These are phyloP conservation scores for Cladobotryum mycophilum DNA, from an alignment of 2,329 filamentous ascomycete species.

Conservation along the genomic window DNA sequence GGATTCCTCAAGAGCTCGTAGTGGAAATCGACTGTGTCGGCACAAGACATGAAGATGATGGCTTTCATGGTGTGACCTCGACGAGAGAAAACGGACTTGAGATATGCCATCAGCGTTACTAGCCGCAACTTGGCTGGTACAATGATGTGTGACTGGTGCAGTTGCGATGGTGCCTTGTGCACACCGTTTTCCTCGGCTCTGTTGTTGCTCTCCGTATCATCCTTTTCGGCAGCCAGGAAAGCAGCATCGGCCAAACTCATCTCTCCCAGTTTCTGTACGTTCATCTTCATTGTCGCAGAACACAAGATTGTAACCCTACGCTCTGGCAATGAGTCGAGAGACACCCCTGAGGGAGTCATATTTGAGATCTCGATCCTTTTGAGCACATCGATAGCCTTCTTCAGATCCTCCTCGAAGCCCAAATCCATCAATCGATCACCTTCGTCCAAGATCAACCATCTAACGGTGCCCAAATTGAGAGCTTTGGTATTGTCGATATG, in stretches of 20 bases:
- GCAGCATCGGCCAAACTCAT: constrained; percentile 91
- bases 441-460: constrained; percentile 93
- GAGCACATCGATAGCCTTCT: constrained; percentile 75
- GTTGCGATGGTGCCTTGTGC: constrained; percentile 76
- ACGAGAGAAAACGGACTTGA: constrained; percentile 82
- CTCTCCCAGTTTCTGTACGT: constrained; percentile 86
- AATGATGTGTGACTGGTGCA: constrained; percentile 87
- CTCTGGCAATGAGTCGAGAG: constrained; percentile 60
- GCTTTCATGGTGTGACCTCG: constrained; percentile 93
- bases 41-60: constrained; percentile 94
- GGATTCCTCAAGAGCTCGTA: constrained; percentile 67
- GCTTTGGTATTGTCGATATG: constrained; percentile 90
- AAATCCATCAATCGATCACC: constrained; percentile 98
- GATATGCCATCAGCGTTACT: constrained; percentile 75
- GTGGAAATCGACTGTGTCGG: constrained; percentile 95
- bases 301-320: constrained; percentile 83
- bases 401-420: constrained; percentile 91
- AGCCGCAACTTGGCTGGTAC: constrained; percentile 85
- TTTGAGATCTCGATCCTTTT: constrained; percentile 56
- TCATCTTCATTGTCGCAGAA: constrained; percentile 97
- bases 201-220: constrained; percentile 40
- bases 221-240: constrained; percentile 67
- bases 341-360: constrained; percentile 51
- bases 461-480: constrained; percentile 77
- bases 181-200: constrained; percentile 46